Evolutionary conservation across 1,284 basidiomycete species (phyloP), one percentile per base, ranked within the genome.

Genomic region (Trichosporon ovoides): DNA sequence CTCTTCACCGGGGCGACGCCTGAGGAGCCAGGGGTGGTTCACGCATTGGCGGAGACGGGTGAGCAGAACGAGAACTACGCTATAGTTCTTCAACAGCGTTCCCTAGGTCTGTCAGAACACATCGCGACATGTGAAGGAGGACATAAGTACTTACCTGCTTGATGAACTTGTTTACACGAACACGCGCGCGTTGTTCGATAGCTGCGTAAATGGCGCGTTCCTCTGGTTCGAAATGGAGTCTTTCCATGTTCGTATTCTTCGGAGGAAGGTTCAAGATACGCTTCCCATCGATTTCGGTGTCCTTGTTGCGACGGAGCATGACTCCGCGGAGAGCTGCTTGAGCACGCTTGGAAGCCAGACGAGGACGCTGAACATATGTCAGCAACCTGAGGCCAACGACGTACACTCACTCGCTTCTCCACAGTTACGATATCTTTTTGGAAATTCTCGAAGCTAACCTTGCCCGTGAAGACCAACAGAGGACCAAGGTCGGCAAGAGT

Each of bases 51-150:
- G 63, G 5, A 75, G 66, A 3, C 75, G 69, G 6, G 72, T 67
- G 12, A 77, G 63, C 60, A 76, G 69, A 22, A 68, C 68, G 5
- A 77, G 59, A 7, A 77, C 64, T 28, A 66, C 53, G 11, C 58
- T 58, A 60, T 73, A 72, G 58, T 76, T 64, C 62, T 78, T 78
- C 57, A 79, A 60, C 9, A 79, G 69, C 0, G 75, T 77, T 10
- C 76, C 43, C 43, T 48, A 22, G 22, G 13, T 6, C 2, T 13
- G 43, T 48, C 43, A 48, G 43, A 13, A n/a, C 16, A n/a, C 11
- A 11, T 12, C 13, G 13, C 6, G 36, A 6, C 18, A 5, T 5
- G n/a, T 7, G n/a, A 5, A 10, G 18, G 37, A 13, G 13, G 22
- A 4, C 4, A 11, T n/a, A n/a, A n/a, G n/a, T n/a, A 31, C 43